phyloP scores from a whole-genome alignment of 2,329 filamentous ascomycete species.

The Aotearoamyces nothofagi region DNA sequence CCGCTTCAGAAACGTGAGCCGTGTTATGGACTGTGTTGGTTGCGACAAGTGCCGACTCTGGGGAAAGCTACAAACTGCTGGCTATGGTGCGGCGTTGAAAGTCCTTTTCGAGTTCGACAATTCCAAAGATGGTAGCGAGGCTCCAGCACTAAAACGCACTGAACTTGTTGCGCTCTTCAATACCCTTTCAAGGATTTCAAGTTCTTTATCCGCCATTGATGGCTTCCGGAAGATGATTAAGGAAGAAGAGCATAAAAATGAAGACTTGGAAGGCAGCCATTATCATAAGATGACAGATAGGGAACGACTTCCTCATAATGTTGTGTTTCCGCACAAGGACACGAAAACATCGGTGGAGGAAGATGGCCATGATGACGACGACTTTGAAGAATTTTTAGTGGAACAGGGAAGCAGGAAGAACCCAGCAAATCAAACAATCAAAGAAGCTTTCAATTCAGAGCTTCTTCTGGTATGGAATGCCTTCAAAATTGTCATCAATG shows the following conservation, averaged over 20 bases:
- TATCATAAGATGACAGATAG: slow-evolving; percentile 13
- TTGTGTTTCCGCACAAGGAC: slow-evolving; percentile 15
- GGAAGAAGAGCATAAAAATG: slow-evolving; percentile 14
- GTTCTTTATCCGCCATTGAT: slow-evolving; percentile 60
- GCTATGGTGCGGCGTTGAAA: slow-evolving; percentile 89
- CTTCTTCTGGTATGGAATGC: slow-evolving; percentile 44
- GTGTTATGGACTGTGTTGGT: slow-evolving; percentile 96
- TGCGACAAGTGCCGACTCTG: slow-evolving; percentile 97
- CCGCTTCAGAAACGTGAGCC: slow-evolving; percentile 90
- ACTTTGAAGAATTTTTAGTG: slow-evolving; percentile 24
- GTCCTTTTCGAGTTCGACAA: slow-evolving; percentile 84
- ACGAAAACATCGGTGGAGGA: slow-evolving; percentile 12
- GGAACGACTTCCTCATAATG: slow-evolving; percentile 26
- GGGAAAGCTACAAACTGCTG: slow-evolving; percentile 92
- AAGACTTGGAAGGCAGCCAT: slow-evolving; percentile 7
- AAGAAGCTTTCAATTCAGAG: slow-evolving; percentile 45
- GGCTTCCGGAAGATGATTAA: slow-evolving; percentile 49
- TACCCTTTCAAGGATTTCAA: slow-evolving; percentile 75
- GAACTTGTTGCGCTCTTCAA: slow-evolving; percentile 93
- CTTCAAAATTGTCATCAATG: slow-evolving; percentile 48
- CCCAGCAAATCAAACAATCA: slow-evolving; percentile 26
- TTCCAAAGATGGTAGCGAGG: slow-evolving; percentile 38
- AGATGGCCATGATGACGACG: slow-evolving; percentile 24
- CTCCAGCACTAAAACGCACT: slow-evolving; percentile 66
- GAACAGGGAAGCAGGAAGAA: slow-evolving; percentile 14